Evolutionary conservation across 352 stramenopile genomes (phyloP).

Genomic region (Globisporangium parvum): DNA sequence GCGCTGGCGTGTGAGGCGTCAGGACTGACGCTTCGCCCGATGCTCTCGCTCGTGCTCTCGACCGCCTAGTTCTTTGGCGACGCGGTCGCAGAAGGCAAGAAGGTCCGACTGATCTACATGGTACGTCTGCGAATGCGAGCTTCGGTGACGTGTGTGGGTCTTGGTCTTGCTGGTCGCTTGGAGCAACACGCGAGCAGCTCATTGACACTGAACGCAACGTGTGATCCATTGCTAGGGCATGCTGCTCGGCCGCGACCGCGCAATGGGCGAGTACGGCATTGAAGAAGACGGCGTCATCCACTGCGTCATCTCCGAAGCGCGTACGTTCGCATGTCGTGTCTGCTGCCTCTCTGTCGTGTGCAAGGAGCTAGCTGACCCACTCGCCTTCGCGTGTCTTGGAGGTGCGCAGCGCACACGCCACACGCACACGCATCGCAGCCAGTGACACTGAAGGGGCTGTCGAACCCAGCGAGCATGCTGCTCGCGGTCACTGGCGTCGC

Average conservation of each 20-base stretch:
- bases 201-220: not conserved
- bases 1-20: not conserved
- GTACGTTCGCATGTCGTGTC: slow-evolving; percentile 26
- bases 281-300: slow-evolving; percentile 74
- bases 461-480: slow-evolving; percentile 54
- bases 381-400: not conserved
- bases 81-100: slow-evolving; percentile 43
- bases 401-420: slow-evolving; percentile 24
- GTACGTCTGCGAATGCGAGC: slow-evolving; percentile 8
- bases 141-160: not conserved
- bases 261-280: slow-evolving; percentile 75
- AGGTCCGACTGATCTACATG: slow-evolving; percentile 78
- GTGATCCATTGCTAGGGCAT: slow-evolving; percentile 31
- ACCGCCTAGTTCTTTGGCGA: slow-evolving; percentile 51
- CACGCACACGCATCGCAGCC: slow-evolving; percentile 37
- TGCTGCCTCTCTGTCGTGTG: slow-evolving; percentile 9
- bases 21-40: not conserved
- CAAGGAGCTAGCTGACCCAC: slow-evolving; percentile 5
- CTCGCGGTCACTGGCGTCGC: slow-evolving; percentile 55
- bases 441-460: slow-evolving; percentile 41
- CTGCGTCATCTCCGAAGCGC: slow-evolving; percentile 60
- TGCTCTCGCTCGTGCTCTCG: not conserved
- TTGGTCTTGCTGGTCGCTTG: no score
- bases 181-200: not conserved
- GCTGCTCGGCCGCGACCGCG: slow-evolving; percentile 50